A percentile compares a stretch with the other conserved stretches of the same genome.
Conservation (phyloP, 2,329 filamentous ascomycete genomes). For the Zalaria obscura region DNA sequence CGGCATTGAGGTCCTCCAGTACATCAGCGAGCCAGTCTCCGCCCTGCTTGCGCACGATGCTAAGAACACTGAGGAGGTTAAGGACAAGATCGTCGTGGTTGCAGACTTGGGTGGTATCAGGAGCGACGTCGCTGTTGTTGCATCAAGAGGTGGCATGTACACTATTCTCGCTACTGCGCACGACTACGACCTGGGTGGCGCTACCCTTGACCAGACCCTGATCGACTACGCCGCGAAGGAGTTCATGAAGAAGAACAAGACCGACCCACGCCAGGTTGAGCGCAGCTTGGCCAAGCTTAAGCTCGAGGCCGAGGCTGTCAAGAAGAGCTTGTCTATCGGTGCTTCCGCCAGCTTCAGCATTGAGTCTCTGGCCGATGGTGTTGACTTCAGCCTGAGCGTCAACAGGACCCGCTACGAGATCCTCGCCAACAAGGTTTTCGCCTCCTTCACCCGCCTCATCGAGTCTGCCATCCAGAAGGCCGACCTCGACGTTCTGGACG, state of each 20-base stretch:
- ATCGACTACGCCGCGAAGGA: constrained; percentile 98
- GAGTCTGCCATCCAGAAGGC: constrained; percentile 83
- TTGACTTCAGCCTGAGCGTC: constrained; percentile 83
- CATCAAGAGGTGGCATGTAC: constrained; percentile 90
- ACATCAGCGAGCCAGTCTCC: constrained; percentile 82
- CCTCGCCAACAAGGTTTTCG: constrained; percentile 71
- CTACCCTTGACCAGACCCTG: constrained; percentile 75
- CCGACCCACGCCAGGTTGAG: constrained; percentile 70
- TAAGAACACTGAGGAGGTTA: constrained; percentile 51
- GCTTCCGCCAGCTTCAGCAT: constrained; percentile 84
- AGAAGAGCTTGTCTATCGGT: constrained; percentile 82
- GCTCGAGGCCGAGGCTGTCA: constrained; percentile 77
- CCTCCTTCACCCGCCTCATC: constrained; percentile 74
- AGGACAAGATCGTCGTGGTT: constrained; percentile 84
- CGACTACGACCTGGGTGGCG: constrained; percentile 86
- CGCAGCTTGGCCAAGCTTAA: constrained; percentile 83
- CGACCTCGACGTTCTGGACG: constrained; percentile 76
- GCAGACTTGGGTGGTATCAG: constrained; percentile 86
- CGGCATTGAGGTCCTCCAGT: constrained; percentile 78
- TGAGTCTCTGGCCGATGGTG: constrained; percentile 75
- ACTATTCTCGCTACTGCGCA: constrained; percentile 85
- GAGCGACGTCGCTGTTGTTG: constrained; percentile 80
- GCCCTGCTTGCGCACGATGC: constrained; percentile 86
- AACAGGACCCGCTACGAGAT: constrained; percentile 92
- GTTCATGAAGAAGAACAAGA: constrained; percentile 92